These are phyloP conservation scores for Cicer chorassanicum DNA, from an alignment of 306 rosid species.

Conservation along the genomic window DNA sequence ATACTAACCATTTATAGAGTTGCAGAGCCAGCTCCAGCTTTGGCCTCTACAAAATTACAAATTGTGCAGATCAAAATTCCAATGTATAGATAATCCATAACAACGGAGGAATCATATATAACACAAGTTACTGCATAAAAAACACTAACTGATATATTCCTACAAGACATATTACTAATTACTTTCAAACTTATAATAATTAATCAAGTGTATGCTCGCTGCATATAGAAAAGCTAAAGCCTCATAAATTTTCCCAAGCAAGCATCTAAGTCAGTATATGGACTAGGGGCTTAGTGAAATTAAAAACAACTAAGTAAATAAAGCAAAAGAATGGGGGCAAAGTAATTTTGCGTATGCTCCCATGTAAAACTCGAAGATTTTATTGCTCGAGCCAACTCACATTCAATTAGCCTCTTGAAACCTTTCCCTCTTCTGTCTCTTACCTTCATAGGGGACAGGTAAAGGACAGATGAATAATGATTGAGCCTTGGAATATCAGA, in stretches of 20 bases:
- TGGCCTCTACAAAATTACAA: slow-evolving; percentile 63
- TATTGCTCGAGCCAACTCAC: neutral
- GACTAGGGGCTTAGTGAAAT: slow-evolving; percentile 1
- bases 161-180: slow-evolving; percentile 8
- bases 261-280: neutral
- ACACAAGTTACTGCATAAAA: slow-evolving; percentile 18
- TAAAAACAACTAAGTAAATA: slow-evolving; percentile 14
- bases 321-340: neutral
- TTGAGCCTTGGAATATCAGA: slow-evolving; percentile 23
- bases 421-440: slow-evolving; percentile 10
- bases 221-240: slow-evolving; percentile 25
- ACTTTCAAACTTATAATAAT: slow-evolving; percentile 25
- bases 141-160: slow-evolving; percentile 8
- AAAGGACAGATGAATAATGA: slow-evolving; percentile 28
- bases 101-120: slow-evolving; percentile 11
- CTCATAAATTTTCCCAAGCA: neutral
- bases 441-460: slow-evolving; percentile 31
- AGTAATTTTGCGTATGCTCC: slow-evolving; percentile 1
- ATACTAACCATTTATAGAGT: slow-evolving; percentile 63
- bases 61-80: slow-evolving; percentile 34
- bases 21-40: slow-evolving; percentile 79
- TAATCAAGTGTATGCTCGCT: slow-evolving; percentile 19
- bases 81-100: neutral
- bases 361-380: slow-evolving; percentile 7
- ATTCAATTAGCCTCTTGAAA: slow-evolving; percentile 35